Evolutionary conservation across 192 early-diverging fungal species (phyloP).

Genomic region (Spizellomyces sp.): DNA sequence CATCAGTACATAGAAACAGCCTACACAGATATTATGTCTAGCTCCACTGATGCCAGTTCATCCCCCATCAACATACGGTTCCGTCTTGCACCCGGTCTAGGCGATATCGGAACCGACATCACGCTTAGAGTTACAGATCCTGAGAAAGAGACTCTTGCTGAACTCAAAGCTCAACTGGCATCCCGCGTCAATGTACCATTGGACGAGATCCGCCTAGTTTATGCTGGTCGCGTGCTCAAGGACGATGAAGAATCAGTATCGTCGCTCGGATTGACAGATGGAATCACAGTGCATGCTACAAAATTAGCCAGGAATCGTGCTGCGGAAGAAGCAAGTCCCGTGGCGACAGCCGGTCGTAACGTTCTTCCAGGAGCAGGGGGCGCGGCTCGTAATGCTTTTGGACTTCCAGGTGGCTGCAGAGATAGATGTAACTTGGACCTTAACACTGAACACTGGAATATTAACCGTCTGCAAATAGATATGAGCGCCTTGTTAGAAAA

Average conservation of each 20-base stretch:
- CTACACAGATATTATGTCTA: background rate
- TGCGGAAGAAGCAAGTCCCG: constrained; percentile 7
- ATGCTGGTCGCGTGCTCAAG: constrained; percentile 82
- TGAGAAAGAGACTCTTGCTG: background rate
- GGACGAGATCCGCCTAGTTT: constrained; percentile 79
- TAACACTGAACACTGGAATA: no score
- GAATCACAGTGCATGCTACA: constrained; percentile 82
- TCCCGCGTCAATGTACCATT: constrained; percentile 38
- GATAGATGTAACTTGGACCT: no score
- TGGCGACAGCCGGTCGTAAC: background rate
- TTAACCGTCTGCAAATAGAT: constrained; percentile 2
- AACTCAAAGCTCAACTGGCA: constrained; percentile 16
- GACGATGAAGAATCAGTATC: constrained; percentile 68
- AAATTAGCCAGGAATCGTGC: constrained; percentile 33
- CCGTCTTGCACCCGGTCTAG: constrained; percentile 18
- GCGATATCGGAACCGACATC: background rate
- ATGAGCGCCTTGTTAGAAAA: constrained; percentile 31
- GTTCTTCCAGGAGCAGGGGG: constrained; percentile 1
- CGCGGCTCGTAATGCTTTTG: constrained; percentile 16
- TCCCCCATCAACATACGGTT: background rate
- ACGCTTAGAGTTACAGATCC: constrained; percentile 8
- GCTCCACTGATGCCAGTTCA: background rate
- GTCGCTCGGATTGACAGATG: constrained; percentile 70
- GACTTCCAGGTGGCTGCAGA: constrained; percentile 2
- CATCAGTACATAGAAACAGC: no score